Conservation (phyloP, 129 eudicot species). For the Chrysanthemum lavandulifolium region DNA sequence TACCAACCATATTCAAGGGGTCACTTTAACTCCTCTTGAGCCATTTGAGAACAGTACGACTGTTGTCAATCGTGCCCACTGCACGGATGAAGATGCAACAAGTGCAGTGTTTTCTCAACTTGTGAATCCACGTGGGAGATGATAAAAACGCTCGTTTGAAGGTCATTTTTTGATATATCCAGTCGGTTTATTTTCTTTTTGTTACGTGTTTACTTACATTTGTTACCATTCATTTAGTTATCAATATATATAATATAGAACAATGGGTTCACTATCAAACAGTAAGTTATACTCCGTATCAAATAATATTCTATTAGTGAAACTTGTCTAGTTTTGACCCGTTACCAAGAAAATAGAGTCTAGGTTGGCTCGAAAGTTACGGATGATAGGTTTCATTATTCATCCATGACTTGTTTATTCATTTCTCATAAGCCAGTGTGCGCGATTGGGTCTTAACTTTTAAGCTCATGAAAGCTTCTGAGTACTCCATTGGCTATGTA, state of each 20-base stretch:
- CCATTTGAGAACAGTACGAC: slow-evolving; percentile 51
- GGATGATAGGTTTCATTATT: too few relatives aligned
- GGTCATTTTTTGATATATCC: background rate
- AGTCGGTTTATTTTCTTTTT: slow-evolving; percentile 1
- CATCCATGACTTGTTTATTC: too few relatives aligned
- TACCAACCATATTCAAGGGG: slow-evolving; percentile 50
- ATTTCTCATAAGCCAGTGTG: too few relatives aligned
- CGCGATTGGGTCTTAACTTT: too few relatives aligned
- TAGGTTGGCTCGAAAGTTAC: too few relatives aligned
- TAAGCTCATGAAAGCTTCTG: too few relatives aligned
- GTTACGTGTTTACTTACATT: slow-evolving; percentile 14
- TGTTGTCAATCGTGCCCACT: slow-evolving; percentile 28
- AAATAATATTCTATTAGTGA: too few relatives aligned
- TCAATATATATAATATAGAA: slow-evolving; percentile 11
- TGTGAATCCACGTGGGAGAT: slow-evolving; percentile 50
- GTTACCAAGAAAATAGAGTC: too few relatives aligned
- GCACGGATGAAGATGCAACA: slow-evolving; percentile 37
- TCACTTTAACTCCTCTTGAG: slow-evolving; percentile 59
- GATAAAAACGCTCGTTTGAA: background rate
- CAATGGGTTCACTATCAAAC: background rate
- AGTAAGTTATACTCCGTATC: too few relatives aligned
- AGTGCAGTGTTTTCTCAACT: slow-evolving; percentile 50
- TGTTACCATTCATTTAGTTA: slow-evolving; percentile 19
- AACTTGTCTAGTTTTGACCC: too few relatives aligned
- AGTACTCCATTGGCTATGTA: too few relatives aligned